Base-by-base conservation (phyloP, 2,329 filamentous ascomycete species). In the Colletotrichum trifolii region DNA sequence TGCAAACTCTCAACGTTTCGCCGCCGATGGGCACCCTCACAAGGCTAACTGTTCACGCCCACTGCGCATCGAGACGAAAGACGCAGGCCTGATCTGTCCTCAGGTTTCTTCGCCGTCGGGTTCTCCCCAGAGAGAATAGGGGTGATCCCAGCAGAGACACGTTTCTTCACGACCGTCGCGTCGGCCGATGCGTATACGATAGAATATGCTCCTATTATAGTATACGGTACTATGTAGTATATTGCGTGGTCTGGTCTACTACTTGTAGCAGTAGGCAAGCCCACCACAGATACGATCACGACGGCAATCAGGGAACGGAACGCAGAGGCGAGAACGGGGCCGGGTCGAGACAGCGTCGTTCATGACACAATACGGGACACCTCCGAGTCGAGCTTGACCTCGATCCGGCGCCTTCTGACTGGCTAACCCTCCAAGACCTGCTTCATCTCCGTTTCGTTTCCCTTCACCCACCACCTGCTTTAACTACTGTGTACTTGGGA, bases 311-410 rank as follows among this genome's bases (percentile, higher is more conserved):
- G 45, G 48, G 55, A 54, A 33, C 4, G 25, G 25, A 59, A 36
- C 53, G 42, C 13, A 11, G 38, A 48, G 36, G 47, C 46, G 33
- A 43, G 12, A 40, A 40, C 12, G 48, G 40, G 8, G 34, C 7
- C 45, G 13, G 2, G 13, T 25, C 43, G 17, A 17, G 43, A 15
- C 43, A 46, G 10, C 13, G 13, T 43, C 36, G 40, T 46, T 54
- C 17, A 48, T 49, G 60, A 54, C 47, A 59, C 50, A 56, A 60
- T 48, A 62, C 25, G 57, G 62, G 38, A 61, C 45, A 40, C 36
- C 45, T 47, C 62, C 57, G 62, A 61, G 57, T 65, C 62, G 57
- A 65, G 62, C 58, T 61, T 61, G 47, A 62, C 57, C 57, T 65
- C 52, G 35, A 61, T 52, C 36, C 46, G 39, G 52, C 39, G 46